Conservation (phyloP, 345 rosid genomes). For the Clausena lansium region DNA sequence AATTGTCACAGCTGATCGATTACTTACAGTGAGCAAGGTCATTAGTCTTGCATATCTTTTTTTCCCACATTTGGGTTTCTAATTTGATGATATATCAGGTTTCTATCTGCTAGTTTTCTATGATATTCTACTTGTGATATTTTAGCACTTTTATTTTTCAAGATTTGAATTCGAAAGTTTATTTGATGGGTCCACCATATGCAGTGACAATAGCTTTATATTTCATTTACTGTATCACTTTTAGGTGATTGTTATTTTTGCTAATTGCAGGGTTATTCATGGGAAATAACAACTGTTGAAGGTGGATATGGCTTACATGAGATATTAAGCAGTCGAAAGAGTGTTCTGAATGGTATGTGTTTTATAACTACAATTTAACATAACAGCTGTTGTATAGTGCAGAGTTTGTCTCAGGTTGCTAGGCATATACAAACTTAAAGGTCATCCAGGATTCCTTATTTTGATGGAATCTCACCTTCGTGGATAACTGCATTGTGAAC, state of each 20-base stretch:
- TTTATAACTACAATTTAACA: not conserved
- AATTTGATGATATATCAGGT: not conserved
- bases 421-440: not conserved
- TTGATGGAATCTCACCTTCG: not conserved
- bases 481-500: not conserved
- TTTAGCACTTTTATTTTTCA: not conserved
- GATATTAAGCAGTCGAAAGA: slow-evolving; percentile 63
- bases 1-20: slow-evolving; percentile 83
- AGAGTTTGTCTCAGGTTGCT: not conserved
- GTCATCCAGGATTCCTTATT: not conserved
- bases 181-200: not conserved
- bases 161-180: not conserved
- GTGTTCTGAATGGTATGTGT: slow-evolving; percentile 67
- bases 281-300: slow-evolving; percentile 96
- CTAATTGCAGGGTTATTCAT: slow-evolving; percentile 75
- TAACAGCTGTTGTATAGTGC: not conserved
- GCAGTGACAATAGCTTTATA: not conserved
- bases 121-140: slow-evolving; percentile 1
- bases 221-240: not conserved
- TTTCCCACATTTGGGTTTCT: not conserved
- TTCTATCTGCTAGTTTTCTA: not conserved
- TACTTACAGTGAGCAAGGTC: slow-evolving; percentile 95
- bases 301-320: slow-evolving; percentile 94
- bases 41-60: slow-evolving; percentile 16
- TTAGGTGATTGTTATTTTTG: not conserved